Conservation (phyloP, 2,329 filamentous ascomycete genomes). For the Thielaviopsis populi region DNA sequence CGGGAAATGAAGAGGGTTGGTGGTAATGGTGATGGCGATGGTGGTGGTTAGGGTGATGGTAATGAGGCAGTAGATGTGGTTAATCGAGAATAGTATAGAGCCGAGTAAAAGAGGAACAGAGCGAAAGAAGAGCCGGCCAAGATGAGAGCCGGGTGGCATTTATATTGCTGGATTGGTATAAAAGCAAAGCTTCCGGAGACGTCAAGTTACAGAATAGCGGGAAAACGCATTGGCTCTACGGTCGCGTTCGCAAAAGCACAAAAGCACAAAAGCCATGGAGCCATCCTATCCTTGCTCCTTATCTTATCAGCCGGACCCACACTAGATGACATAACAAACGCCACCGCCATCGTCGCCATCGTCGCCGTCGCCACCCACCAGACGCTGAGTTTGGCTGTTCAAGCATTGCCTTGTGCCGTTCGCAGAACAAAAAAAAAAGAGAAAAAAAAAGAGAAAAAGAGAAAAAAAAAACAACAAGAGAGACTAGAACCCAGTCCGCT, state of each 20-base stretch:
- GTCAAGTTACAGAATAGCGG: background rate
- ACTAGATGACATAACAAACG: conserved; percentile 1
- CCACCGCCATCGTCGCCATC: background rate
- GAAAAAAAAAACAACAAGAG: background rate
- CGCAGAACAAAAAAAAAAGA: background rate
- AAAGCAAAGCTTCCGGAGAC: background rate
- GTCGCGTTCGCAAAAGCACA: conserved; percentile 16
- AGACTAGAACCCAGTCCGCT: too few species aligned
- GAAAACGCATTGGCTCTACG: background rate
- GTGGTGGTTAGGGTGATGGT: background rate
- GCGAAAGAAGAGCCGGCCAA: too few species aligned
- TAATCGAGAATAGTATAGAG: background rate
- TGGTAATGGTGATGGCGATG: too few species aligned
- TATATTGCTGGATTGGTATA: background rate
- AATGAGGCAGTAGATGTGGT: background rate
- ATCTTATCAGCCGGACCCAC: conserved; percentile 14
- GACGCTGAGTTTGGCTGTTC: too few species aligned
- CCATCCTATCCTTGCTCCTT: conserved; percentile 6
- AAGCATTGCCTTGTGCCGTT: too few species aligned
- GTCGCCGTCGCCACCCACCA: too few species aligned
- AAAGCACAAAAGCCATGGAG: background rate
- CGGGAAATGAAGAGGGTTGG: background rate
- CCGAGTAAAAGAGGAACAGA: background rate
- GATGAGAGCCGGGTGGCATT: background rate
- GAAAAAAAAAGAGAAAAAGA: background rate